A percentile compares a stretch with the other conserved stretches of the same genome.
phyloP scores from a whole-genome alignment of 176 grass and related monocot species.

The Triticum urartu region DNA sequence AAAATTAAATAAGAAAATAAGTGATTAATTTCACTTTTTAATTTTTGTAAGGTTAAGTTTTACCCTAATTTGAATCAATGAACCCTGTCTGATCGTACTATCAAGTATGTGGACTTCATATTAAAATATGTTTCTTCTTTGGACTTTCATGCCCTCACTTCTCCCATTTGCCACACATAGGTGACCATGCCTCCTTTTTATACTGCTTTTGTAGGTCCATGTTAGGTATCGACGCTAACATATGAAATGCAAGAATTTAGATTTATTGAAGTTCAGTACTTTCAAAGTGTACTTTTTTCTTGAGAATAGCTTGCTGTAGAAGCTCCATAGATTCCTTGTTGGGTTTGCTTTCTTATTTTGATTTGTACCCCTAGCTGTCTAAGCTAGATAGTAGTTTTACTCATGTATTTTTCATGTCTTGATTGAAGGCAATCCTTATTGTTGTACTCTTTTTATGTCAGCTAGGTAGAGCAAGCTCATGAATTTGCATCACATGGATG shows the following conservation, averaged over 20 bases:
- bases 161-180: not conserved
- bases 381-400: not conserved
- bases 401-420: not conserved
- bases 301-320: not conserved
- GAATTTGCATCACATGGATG: constrained; percentile 2
- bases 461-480: not conserved
- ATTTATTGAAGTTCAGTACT: not conserved
- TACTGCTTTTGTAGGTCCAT: not conserved
- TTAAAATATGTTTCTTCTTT: not conserved
- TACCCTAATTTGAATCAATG: not conserved
- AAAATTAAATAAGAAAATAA: constrained; percentile 1
- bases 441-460: not conserved
- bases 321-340: not conserved
- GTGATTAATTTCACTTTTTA: not conserved
- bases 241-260: not conserved
- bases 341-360: constrained; percentile 19
- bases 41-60: not conserved
- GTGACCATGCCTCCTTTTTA: not conserved
- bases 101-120: not conserved
- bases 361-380: not conserved
- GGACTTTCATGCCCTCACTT: not conserved
- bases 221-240: not conserved
- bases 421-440: constrained; percentile 36
- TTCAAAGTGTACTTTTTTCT: not conserved
- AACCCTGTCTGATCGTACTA: not conserved